Base-by-base conservation (phyloP, 306 rosid genomes). In the Trifolium repens region DNA sequence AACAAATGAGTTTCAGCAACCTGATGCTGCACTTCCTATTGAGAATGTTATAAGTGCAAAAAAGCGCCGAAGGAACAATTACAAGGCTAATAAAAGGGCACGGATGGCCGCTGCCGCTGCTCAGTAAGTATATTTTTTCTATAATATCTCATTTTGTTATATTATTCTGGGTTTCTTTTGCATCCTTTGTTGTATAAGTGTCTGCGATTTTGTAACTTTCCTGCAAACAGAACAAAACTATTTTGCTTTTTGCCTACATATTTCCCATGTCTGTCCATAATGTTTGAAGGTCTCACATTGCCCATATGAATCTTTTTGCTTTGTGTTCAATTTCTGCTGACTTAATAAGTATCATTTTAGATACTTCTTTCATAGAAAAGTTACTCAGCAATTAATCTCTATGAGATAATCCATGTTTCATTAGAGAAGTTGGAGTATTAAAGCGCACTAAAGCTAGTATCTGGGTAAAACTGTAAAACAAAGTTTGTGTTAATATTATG, bases 21-120 rank as follows among this genome's bases (percentile, higher is more conserved):
- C 90, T 13, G 57, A 9, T 22, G 69, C 14, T 34, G 62, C 22
- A 27, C 79, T 74, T 66, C 70, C 68, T 32, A 3, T 19, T 40
- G 83, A 44, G 64, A 57, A 26, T 58, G 10, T 57, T 81, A 19
- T 73, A 24, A 79, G 70, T 76, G 34, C 43, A 8, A 89, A 83
- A 72, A 89, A 52, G 81, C 71, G 89, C 3, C 77, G 75, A 30
- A 86, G 63, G 83, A 86, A 75, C 78, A 79, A 78, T 76, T 76
- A 47, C 69, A 87, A 70, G 82, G 74, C 89, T 26, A 75, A 75
- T 16, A 89, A 86, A 82, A 84, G 69, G 79, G 1, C 58, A 49
- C 84, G 76, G 26, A 6, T 8, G 57, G 80, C 74, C 46, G 19
- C 82, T 27, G 55, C 7, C 50, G 80, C 74, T 57, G 19, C 82